A percentile compares a stretch with the other conserved stretches of the same genome.
Conservation (phyloP, 2,329 filamentous ascomycete genomes). For the Colletotrichum paranaense region DNA sequence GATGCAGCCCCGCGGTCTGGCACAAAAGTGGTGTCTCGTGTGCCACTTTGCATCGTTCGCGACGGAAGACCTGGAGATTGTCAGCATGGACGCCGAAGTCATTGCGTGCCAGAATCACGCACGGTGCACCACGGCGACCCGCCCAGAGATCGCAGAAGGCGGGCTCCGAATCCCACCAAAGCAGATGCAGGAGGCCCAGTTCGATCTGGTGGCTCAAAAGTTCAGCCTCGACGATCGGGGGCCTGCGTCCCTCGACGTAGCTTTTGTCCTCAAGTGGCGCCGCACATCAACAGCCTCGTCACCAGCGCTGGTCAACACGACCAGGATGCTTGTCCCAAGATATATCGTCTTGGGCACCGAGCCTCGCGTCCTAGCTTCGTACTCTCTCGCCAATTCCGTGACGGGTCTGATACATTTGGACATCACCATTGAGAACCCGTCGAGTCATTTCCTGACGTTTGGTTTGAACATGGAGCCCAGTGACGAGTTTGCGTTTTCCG, state of each 20-base stretch:
- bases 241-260: conserved; percentile 78
- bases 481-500: conserved; percentile 93
- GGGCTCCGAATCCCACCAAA: conserved; percentile 70
- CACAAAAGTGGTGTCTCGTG: conserved; percentile 84
- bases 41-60: conserved; percentile 84
- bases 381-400: conserved; percentile 54
- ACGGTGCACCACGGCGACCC: conserved; percentile 62
- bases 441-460: conserved; percentile 94
- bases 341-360: conserved; percentile 86
- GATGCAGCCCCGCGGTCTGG: conserved; percentile 66
- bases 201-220: conserved; percentile 81
- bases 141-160: conserved; percentile 49
- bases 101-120: conserved; percentile 71
- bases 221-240: conserved; percentile 83
- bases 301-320: conserved; percentile 62
- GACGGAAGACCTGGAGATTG: conserved; percentile 73
- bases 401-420: conserved; percentile 57
- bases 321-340: conserved; percentile 80
- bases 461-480: conserved; percentile 91
- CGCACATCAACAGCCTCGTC: conserved; percentile 53
- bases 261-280: conserved; percentile 82
- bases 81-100: conserved; percentile 71
- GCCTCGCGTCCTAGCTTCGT: conserved; percentile 81
- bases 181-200: conserved; percentile 77
- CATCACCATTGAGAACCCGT: conserved; percentile 89